Base-by-base conservation (phyloP, 495 filamentous ascomycete genomes). In the Penicillium atrosanguineum region DNA sequence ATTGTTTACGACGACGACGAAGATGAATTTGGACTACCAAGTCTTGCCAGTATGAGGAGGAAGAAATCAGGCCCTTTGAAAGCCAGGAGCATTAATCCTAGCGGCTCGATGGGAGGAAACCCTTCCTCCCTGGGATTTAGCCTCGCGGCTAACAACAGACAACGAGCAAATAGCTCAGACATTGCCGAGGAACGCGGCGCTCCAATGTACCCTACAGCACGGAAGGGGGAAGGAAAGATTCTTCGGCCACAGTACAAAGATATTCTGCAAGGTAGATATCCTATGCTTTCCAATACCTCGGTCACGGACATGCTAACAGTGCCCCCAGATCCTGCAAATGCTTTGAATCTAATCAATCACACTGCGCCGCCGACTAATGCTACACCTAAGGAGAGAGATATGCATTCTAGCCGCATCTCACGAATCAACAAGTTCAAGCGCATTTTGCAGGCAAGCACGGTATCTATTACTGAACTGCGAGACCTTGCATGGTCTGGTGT, bases 401-500 rank as follows among this genome's bases (percentile, higher is more conserved):
- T 85, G 15, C 87, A 96, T 63, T 88, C 88, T 37, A 87, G 92
- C 43, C 84, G 90, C 46, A 95, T 96, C 53, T 87, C 89, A 2
- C 86, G 92, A 51, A 98, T 98, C 68, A 97, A 98, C 71, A 98
- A 97, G 66, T 98, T 98, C 79, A 98, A 97, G 66, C 85, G 86
- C 52, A 88, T 98, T 21, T 76, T 98, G 14, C 94, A 98, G 73
- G 83, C 92, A 16, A 94, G 87, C 51, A 89, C 89, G 2, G 93
- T 97, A 65, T 86, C 90, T 25, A 70, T 97, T 1, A 72, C 84
- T 19, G 95, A 97, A 56, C 76, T 98, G 14, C 81, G 94, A 49
- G 79, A 89, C 56, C 77, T 90, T 26, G 87, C 94, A 36, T 98
- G 94, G 94, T 90, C 89, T 50, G 94, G 94, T 21, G 83, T 97